These are phyloP conservation scores for Byssothecium circinans DNA, from an alignment of 2,329 filamentous ascomycete genomes.

Conservation along the genomic window DNA sequence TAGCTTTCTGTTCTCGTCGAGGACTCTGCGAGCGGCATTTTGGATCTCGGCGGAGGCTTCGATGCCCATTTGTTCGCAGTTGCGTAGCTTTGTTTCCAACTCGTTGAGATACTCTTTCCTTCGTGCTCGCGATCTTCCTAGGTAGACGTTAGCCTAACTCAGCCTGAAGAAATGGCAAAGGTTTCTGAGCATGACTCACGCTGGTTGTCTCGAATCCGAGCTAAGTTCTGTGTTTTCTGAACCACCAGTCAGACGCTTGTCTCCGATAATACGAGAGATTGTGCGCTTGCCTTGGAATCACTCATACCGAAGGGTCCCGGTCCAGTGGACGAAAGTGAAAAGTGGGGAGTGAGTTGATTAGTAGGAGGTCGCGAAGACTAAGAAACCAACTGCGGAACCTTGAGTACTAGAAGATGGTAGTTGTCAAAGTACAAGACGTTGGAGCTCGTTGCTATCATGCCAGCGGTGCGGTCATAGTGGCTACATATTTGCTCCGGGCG, in stretches of 20 bases:
- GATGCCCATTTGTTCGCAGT: constrained; percentile 66
- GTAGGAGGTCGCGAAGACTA: background rate
- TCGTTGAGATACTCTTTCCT: constrained; percentile 73
- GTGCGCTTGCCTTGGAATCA: constrained; percentile 27
- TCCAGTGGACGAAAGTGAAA: background rate
- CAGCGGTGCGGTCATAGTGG: constrained; percentile 15
- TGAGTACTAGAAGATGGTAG: background rate
- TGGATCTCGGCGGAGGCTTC: constrained; percentile 74
- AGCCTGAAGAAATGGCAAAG: background rate
- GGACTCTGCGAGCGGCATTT: constrained; percentile 66
- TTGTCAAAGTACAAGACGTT: background rate
- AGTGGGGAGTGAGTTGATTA: background rate
- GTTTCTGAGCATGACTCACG: constrained; percentile 31
- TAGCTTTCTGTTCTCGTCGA: constrained; percentile 69
- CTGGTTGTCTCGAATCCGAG: constrained; percentile 75
- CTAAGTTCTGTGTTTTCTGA: constrained; percentile 47
- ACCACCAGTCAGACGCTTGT: background rate
- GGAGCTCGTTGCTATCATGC: background rate
- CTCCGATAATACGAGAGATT: background rate
- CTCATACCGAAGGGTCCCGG: constrained; percentile 21
- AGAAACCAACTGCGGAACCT: constrained; percentile 5
- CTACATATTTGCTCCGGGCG: constrained; percentile 14
- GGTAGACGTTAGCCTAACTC: background rate
- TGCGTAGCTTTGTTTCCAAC: constrained; percentile 65
- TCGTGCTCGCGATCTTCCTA: constrained; percentile 69